phyloP scores from a whole-genome alignment of 208 protist species.

The Wallacemonas sp. region DNA sequence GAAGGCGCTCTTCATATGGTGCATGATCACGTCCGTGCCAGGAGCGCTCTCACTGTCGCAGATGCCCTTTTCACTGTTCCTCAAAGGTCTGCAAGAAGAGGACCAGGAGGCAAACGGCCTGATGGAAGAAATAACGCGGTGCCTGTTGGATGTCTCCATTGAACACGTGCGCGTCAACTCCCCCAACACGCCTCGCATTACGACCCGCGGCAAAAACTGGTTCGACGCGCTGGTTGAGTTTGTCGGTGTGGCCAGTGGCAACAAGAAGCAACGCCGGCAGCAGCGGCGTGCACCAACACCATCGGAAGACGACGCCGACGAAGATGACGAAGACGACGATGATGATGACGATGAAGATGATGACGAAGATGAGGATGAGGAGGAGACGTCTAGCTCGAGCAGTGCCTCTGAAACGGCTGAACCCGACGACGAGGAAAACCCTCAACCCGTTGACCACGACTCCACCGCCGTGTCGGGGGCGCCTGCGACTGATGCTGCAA shows the following conservation, averaged over 20 bases:
- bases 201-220: slow-evolving; percentile 70
- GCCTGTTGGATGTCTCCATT: slow-evolving; percentile 54
- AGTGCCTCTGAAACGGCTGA: slow-evolving; percentile 8
- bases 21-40: slow-evolving; percentile 69
- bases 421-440: slow-evolving; percentile 19
- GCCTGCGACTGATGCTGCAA: too few species aligned
- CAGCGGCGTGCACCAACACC: slow-evolving; percentile 16
- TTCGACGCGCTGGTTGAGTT: slow-evolving; percentile 79
- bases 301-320: slow-evolving; percentile 13
- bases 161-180: slow-evolving; percentile 45
- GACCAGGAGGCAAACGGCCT: slow-evolving; percentile 68
- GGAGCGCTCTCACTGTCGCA: slow-evolving; percentile 59
- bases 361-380: slow-evolving; percentile 9
- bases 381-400: slow-evolving; percentile 9
- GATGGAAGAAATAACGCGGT: slow-evolving; percentile 77
- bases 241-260: slow-evolving; percentile 68
- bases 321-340: slow-evolving; percentile 18
- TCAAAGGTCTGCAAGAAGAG: slow-evolving; percentile 58
- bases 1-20: slow-evolving; percentile 74
- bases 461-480: too few species aligned
- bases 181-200: slow-evolving; percentile 43
- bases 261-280: slow-evolving; percentile 57
- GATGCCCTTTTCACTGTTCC: slow-evolving; percentile 77
- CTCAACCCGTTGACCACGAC: too few species aligned
- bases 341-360: slow-evolving; percentile 12